Evolutionary conservation across 148 eudicot species (phyloP), one percentile per base, ranked within the genome.

Genomic region (Persicaria tinctoria): DNA sequence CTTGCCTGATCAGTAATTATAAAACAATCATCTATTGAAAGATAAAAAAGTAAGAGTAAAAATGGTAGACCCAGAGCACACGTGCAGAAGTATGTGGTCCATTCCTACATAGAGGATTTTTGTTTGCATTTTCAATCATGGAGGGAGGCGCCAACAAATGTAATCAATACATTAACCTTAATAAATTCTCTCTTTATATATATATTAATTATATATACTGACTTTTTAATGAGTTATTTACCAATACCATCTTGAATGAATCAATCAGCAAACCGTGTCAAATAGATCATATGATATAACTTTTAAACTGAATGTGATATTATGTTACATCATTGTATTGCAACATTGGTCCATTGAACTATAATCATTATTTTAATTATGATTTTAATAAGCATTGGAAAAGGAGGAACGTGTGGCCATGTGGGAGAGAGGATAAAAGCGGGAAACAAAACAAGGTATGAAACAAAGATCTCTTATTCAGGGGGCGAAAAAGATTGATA

Each of bases 61-160:
- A 66, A 66, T 44, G 70, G 70, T 66, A 70, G 81, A 68, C 81
- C 81, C 77, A 11, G 51, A 64, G 74, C 88, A 77, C 89, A 87
- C 93, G 83, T 86, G 91, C 76, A 78, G 46, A 75, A 76, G 50
- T 38, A 49, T 11, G 76, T 84, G 89, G 85, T 80, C 87, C 85
- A 66, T 73, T 66, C 59, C 72, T 48, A 74, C 79, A 68, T 77
- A 49, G 78, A 77, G 73, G 79, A 78, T 78, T 75, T 84, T 85
- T 80, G 88, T 83, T 82, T 80, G 80, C 59, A 63, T 66, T 50
- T 81, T 79, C 75, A 63, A 81, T 32, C 41, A 32, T 32, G 41
- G 41, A 32, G 41, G 41, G 41, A 32, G 41, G 41, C 41, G 41
- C 41, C 41, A 0, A 32, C 41, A 32, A 32, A 2, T 32, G 41